Evolutionary conservation across 257 asterid species (phyloP).

Genomic region (Nicotiana attenuata): DNA sequence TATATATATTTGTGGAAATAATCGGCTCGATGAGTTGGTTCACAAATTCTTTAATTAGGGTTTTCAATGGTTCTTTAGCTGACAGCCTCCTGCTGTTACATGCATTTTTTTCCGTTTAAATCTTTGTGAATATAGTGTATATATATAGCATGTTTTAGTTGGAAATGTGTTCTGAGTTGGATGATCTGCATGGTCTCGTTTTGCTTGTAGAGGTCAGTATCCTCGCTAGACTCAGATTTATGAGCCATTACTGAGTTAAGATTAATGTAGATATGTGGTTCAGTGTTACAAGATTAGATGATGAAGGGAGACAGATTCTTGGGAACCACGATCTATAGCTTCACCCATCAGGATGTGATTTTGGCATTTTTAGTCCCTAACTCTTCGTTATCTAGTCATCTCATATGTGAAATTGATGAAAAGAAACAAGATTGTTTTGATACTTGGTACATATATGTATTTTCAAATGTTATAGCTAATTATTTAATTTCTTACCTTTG

Average conservation of each 20-base stretch:
- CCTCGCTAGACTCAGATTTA: not conserved
- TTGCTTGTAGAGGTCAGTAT: not conserved
- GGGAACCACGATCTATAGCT: not conserved
- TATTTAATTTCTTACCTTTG: constrained; percentile 4
- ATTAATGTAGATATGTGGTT: not conserved
- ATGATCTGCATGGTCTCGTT: not conserved
- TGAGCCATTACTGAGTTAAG: no score
- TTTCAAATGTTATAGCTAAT: not conserved
- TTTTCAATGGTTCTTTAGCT: constrained; percentile 4
- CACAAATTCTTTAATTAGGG: not conserved
- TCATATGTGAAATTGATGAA: not conserved
- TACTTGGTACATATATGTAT: no score
- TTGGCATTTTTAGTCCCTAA: not conserved
- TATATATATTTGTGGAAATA: not conserved
- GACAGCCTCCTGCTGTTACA: not conserved
- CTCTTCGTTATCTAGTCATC: not conserved
- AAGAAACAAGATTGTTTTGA: not conserved
- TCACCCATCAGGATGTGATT: not conserved
- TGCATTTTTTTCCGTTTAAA: not conserved
- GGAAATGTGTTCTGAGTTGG: constrained; percentile 4
- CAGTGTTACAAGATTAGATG: not conserved
- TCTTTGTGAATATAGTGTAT: not conserved
- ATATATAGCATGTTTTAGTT: not conserved
- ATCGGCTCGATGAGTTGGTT: not conserved
- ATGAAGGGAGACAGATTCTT: not conserved